Conservation (phyloP, 352 stramenopile genomes). For the Globisporangium canariense region DNA sequence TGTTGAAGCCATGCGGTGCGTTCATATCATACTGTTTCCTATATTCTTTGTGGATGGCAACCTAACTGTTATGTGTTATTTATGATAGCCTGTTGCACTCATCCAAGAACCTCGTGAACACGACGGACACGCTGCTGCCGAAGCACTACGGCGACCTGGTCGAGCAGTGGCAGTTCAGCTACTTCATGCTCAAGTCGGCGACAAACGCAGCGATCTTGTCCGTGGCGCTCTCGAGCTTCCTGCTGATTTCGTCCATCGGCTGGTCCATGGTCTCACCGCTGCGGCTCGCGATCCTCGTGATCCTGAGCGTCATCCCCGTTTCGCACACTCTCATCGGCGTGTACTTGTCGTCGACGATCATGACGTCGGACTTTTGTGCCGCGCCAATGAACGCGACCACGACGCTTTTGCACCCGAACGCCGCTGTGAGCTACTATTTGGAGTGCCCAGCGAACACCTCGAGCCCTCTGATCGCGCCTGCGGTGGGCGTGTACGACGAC, state of each 20-base stretch:
- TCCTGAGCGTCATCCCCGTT: slow-evolving; percentile 72
- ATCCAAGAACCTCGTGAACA: slow-evolving; percentile 49
- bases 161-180: slow-evolving; percentile 62
- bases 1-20: slow-evolving; percentile 49
- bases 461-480: slow-evolving; percentile 37
- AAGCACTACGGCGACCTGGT: slow-evolving; percentile 53
- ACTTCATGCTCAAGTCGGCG: slow-evolving; percentile 80
- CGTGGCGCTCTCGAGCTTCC: slow-evolving; percentile 67
- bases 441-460: slow-evolving; percentile 53
- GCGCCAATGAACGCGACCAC: slow-evolving; percentile 63
- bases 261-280: slow-evolving; percentile 78
- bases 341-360: slow-evolving; percentile 75
- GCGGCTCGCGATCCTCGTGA: slow-evolving; percentile 69
- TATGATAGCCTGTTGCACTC: slow-evolving; percentile 45
- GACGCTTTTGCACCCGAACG: slow-evolving; percentile 48
- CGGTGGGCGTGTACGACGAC: slow-evolving; percentile 33
- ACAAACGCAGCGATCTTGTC: slow-evolving; percentile 78
- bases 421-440: slow-evolving; percentile 58
- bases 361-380: slow-evolving; percentile 79
- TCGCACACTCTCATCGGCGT: slow-evolving; percentile 78
- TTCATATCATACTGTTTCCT: not conserved
- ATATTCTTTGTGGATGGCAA: not conserved
- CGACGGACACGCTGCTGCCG: slow-evolving; percentile 47
- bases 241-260: slow-evolving; percentile 76
- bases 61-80: not conserved